These are phyloP conservation scores for Aureobasidium uvarum DNA, from an alignment of 2,329 filamentous ascomycete species.

Conservation along the genomic window DNA sequence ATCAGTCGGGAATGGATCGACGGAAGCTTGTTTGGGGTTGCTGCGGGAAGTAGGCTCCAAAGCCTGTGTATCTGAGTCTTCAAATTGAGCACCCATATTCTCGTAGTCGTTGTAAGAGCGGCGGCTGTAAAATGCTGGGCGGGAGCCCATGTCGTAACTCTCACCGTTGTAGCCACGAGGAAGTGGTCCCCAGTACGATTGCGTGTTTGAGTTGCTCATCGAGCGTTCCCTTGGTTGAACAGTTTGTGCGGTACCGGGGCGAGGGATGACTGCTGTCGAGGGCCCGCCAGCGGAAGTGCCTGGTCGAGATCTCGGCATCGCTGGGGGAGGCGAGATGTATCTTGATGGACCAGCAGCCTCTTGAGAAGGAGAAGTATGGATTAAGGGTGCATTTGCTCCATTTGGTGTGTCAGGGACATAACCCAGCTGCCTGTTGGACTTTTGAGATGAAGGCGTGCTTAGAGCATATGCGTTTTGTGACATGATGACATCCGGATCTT, in stretches of 20 bases:
- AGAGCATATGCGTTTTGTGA: not conserved
- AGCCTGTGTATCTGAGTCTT: slow-evolving; percentile 6
- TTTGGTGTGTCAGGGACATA: not conserved
- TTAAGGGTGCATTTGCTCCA: not conserved
- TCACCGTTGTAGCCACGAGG: slow-evolving; percentile 7
- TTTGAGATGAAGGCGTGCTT: not conserved
- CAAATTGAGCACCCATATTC: not conserved
- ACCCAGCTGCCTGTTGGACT: slow-evolving; percentile 1
- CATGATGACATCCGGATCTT: slow-evolving; percentile 1
- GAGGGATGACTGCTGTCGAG: not conserved
- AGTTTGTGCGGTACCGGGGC: slow-evolving; percentile 7
- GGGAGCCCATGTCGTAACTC: not conserved
- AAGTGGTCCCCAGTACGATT: slow-evolving; percentile 9
- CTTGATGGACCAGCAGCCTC: not conserved
- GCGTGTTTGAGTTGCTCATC: not conserved
- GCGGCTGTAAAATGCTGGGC: not conserved
- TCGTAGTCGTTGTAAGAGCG: slow-evolving; percentile 16
- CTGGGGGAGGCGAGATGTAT: slow-evolving; percentile 1
- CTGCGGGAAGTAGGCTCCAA: not conserved
- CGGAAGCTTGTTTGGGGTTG: not conserved
- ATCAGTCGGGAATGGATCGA: slow-evolving; percentile 8
- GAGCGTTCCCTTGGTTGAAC: not conserved
- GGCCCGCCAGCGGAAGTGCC: not conserved
- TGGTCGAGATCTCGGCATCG: not conserved
- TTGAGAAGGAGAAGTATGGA: slow-evolving; percentile 4